phyloP scores from a whole-genome alignment of 495 filamentous ascomycete genomes.

The Podospora appendiculata region DNA sequence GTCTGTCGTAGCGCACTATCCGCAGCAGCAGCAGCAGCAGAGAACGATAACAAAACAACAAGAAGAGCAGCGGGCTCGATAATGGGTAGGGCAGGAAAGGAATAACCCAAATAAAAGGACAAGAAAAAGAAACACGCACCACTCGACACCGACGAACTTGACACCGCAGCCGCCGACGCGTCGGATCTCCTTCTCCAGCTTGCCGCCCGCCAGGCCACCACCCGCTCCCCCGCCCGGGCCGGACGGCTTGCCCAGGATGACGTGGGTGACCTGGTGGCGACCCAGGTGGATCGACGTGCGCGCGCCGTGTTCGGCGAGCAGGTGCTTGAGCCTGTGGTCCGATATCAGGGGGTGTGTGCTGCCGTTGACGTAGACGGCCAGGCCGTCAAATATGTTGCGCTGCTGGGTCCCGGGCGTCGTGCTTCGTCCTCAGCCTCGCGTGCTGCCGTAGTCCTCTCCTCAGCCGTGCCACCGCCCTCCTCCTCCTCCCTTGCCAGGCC shows the following conservation, averaged over 20 bases:
- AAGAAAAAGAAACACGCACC: constrained; percentile 42
- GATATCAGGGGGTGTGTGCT: constrained; percentile 73
- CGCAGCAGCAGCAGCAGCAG: not conserved
- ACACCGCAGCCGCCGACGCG: constrained; percentile 55
- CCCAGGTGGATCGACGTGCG: constrained; percentile 58
- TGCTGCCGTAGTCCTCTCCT: constrained; percentile 22
- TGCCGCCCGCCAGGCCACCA: constrained; percentile 71
- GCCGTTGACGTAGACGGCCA: constrained; percentile 82
- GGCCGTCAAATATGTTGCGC: constrained; percentile 50
- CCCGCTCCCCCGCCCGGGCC: constrained; percentile 46
- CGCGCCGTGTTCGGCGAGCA: constrained; percentile 68
- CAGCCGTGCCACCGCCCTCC: not conserved
- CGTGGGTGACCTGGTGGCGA: constrained; percentile 72
- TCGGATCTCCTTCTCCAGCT: constrained; percentile 75
- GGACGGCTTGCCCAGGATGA: constrained; percentile 63
- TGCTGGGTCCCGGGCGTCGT: no score
- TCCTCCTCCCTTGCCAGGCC: no score
- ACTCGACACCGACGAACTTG: constrained; percentile 79
- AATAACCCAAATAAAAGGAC: no score
- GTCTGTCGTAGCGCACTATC: constrained; percentile 16
- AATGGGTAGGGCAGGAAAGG: not conserved
- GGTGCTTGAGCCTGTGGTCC: constrained; percentile 77
- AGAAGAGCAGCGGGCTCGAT: constrained; percentile 1
- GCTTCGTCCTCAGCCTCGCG: constrained; percentile 17
- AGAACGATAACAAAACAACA: not conserved